A percentile compares a stretch with the other conserved stretches of the same genome.
Conservation (phyloP, 768 basidiomycete species). For the Tulasnella sp. region DNA sequence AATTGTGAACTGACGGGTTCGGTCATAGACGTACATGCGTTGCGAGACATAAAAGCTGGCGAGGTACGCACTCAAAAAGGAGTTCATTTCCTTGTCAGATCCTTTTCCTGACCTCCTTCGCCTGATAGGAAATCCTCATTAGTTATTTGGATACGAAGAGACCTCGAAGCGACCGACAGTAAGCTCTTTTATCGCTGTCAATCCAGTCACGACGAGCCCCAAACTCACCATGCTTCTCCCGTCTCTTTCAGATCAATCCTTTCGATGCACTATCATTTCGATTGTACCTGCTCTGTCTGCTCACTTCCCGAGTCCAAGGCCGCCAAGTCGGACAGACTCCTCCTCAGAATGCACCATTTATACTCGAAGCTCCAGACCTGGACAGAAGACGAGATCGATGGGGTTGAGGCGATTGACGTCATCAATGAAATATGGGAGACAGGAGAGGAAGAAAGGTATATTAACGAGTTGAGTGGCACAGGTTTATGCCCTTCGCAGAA, state of each 20-base stretch:
- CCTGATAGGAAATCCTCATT: constrained; percentile 45
- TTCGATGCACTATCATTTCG: constrained; percentile 42
- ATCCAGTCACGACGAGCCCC: too few species aligned
- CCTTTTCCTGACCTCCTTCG: background rate
- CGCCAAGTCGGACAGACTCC: constrained; percentile 39
- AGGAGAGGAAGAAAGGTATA: constrained; percentile 52
- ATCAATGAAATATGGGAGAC: constrained; percentile 45
- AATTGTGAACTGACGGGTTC: constrained; percentile 18
- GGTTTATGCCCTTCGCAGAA: too few species aligned
- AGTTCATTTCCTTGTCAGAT: background rate
- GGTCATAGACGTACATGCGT: constrained; percentile 47
- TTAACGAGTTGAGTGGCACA: constrained; percentile 34
- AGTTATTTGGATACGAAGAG: constrained; percentile 49
- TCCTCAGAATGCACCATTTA: constrained; percentile 36
- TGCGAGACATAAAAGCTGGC: constrained; percentile 42
- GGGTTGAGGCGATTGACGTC: constrained; percentile 38
- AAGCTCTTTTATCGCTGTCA: too few species aligned
- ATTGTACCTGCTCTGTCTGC: constrained; percentile 49
- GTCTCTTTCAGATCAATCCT: constrained; percentile 36
- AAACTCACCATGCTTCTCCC: background rate
- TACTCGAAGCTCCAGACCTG: constrained; percentile 40
- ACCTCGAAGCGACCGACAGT: constrained; percentile 45
- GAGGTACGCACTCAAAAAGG: constrained; percentile 30
- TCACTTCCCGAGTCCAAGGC: constrained; percentile 41
- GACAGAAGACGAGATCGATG: constrained; percentile 36